Base-by-base conservation (phyloP, 352 stramenopile genomes). In the Globisporangium polare region DNA sequence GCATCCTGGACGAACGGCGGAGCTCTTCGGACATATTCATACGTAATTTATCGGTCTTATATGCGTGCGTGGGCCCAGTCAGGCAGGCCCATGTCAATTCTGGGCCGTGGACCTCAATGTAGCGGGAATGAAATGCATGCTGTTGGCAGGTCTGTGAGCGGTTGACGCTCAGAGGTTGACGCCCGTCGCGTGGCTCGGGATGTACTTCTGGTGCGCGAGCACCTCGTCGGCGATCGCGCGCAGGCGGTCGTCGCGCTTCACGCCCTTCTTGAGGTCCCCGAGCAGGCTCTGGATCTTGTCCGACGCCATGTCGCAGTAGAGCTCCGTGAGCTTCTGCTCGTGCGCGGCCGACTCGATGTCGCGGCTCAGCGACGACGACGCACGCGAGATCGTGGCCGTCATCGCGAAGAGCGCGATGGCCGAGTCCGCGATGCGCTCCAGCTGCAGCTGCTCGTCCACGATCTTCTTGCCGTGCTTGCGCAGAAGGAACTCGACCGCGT, bases 381-480 rank as follows among this genome's bases (percentile, higher is more conserved):
- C 83, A 54, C 88, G 88, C 49, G 86, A 93, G 60, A 94, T 93
- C 31, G 86, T 94, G 37, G 86, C 76, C n/a, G 86, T 94, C 80
- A 94, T 93, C 50, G 86, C 84, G 67, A 86, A 94, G 45, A 96
- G 65, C 17, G 81, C 70, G 47, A 95, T 96, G 46, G 85, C 76
- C 58, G 83, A 86, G 67, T 95, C 86, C 12, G 88, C 88, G n/a
- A 95, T 84, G 37, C 88, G 79, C 71, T 91, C 83, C 37, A 95
- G 66, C 68, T 94, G 79, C 73, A 96, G 78, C 77, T 96, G 86
- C 71, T 95, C 79, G 58, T 95, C 74, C 33, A 95, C 74, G 39
- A 96, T 81, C 68, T 90, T 90, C 75, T 96, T 96, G 63, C 83
- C 85, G 71, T 96, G 84, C 67, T 92, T 89, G 58, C 84, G 83